These are phyloP conservation scores for Talaromyces nanjingensis DNA, from an alignment of 495 filamentous ascomycete species.

Conservation along the genomic window DNA sequence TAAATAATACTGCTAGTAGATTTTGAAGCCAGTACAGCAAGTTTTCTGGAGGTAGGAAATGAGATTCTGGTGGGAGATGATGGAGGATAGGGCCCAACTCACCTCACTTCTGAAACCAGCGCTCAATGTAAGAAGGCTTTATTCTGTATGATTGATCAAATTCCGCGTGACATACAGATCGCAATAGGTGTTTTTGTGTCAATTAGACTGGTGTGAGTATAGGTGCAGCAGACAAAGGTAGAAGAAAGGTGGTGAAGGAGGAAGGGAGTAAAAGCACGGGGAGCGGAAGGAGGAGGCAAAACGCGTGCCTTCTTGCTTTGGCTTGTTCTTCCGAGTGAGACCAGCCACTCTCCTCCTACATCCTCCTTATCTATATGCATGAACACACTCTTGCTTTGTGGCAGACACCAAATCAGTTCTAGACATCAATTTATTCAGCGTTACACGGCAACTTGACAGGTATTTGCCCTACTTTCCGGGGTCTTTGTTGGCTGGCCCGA, in stretches of 20 bases:
- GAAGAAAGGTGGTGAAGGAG: not conserved
- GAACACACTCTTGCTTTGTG: not conserved
- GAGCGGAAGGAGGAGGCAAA: slow-evolving; percentile 14
- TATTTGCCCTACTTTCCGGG: not conserved
- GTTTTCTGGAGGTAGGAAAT: not conserved
- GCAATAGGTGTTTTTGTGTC: not conserved
- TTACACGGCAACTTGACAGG: not conserved
- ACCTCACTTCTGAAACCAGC: not conserved
- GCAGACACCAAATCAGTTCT: not conserved
- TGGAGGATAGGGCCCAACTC: not conserved
- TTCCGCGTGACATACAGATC: not conserved
- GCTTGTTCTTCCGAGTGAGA: not conserved
- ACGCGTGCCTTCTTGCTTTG: slow-evolving; percentile 12
- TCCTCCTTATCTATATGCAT: not conserved
- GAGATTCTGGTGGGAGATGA: not conserved
- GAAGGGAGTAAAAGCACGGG: slow-evolving; percentile 9
- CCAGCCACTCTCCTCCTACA: not conserved
- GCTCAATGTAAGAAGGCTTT: not conserved
- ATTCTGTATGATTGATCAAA: not conserved
- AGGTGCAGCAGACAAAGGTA: not conserved
- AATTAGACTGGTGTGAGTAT: not conserved
- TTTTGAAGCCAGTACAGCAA: not conserved
- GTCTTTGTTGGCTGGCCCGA: not conserved
- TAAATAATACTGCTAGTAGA: not conserved
- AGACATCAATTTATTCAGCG: not conserved